Percentiles rank a stretch among this genome's conserved stretches.
phyloP scores from a whole-genome alignment of 768 basidiomycete species.

The Boletus subparvulus region DNA sequence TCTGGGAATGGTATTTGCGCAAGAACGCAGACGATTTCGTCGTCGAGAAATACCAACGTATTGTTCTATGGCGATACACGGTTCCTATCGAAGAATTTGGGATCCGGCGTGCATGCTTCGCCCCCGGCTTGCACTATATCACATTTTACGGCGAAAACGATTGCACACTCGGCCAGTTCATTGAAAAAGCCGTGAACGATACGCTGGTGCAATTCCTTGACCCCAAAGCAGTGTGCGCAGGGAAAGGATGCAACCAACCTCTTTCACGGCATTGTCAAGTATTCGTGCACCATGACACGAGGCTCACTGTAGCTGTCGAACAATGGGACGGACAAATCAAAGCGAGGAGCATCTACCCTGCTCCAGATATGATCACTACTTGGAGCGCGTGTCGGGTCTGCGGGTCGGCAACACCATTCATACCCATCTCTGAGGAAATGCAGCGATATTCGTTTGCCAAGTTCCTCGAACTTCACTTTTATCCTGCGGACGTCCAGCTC shows the following conservation, averaged over 20 bases:
- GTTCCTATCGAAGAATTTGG: constrained; percentile 73
- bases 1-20: constrained; percentile 95
- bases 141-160: constrained; percentile 94
- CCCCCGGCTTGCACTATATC: constrained; percentile 69
- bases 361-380: constrained; percentile 80
- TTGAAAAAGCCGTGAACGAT: constrained; percentile 75
- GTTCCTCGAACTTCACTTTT: constrained; percentile 94
- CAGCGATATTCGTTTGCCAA: constrained; percentile 93
- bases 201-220: constrained; percentile 68
- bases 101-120: constrained; percentile 71
- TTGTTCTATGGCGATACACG: constrained; percentile 76
- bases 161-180: constrained; percentile 88
- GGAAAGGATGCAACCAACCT: constrained; percentile 82
- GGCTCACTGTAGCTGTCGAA: constrained; percentile 82
- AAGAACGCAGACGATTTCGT: constrained; percentile 85
- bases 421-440: constrained; percentile 88
- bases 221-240: constrained; percentile 74
- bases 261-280: constrained; percentile 82
- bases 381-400: constrained; percentile 87
- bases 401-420: constrained; percentile 80
- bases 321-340: constrained; percentile 82
- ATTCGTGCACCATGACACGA: constrained; percentile 87
- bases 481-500: constrained; percentile 81
- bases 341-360: constrained; percentile 52
- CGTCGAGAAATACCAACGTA: constrained; percentile 90